phyloP scores from a whole-genome alignment of 148 eudicot species.

The Spergularia marina region DNA sequence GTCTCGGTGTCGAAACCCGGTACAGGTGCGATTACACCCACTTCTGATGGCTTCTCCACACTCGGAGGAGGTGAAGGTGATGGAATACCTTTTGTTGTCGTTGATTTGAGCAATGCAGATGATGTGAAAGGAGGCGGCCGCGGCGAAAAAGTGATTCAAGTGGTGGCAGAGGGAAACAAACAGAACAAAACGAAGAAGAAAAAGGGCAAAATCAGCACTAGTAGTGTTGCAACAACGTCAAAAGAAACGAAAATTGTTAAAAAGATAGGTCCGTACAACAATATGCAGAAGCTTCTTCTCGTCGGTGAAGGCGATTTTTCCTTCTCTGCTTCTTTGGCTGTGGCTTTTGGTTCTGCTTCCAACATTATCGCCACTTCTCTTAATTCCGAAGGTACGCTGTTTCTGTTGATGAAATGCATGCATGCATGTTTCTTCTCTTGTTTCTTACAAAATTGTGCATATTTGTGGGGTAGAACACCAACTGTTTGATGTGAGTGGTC shows the following conservation, averaged over 20 bases:
- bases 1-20: too few relatives aligned
- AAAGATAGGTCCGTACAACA: conserved; percentile 16
- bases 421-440: too few relatives aligned
- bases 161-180: background rate
- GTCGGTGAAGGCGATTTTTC: conserved; percentile 36
- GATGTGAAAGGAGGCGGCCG: background rate
- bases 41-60: too few relatives aligned
- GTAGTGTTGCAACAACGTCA: background rate
- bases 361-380: conserved; percentile 31
- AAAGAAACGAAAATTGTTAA: background rate
- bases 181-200: background rate
- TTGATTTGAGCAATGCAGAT: background rate
- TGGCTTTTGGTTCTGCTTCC: conserved; percentile 23
- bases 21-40: too few relatives aligned
- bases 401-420: too few relatives aligned
- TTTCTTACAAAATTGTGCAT: too few relatives aligned
- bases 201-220: too few relatives aligned
- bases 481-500: too few relatives aligned
- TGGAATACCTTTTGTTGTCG: background rate
- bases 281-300: conserved; percentile 1
- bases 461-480: too few relatives aligned
- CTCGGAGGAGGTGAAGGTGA: too few relatives aligned
- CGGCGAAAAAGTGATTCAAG: background rate
- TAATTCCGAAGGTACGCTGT: conserved; percentile 12
- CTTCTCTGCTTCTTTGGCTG: conserved; percentile 23